A percentile compares a stretch with the other conserved stretches of the same genome.
Conservation (phyloP, 805 yeast species). For the Pichia scutulata region DNA sequence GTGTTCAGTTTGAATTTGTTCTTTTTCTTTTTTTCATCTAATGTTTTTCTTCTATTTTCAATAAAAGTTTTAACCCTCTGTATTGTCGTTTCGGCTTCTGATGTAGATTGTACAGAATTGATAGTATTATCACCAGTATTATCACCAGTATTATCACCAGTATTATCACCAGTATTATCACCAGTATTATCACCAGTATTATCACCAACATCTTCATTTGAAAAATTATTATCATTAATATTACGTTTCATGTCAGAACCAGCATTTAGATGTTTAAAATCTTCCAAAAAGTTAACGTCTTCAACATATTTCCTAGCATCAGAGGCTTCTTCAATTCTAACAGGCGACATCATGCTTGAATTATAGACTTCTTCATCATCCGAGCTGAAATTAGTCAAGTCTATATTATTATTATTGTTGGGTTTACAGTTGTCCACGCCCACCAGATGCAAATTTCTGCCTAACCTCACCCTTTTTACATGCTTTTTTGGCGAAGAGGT, state of each 20-base stretch:
- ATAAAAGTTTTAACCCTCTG: constrained; percentile 20
- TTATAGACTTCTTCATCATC: neutral
- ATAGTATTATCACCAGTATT: neutral
- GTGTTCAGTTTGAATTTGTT: neutral
- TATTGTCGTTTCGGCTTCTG: constrained; percentile 17
- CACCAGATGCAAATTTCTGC: neutral
- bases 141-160: neutral
- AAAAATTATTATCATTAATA: neutral
- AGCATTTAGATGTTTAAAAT: no score
- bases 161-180: neutral
- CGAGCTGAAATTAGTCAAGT: neutral
- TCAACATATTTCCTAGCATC: neutral
- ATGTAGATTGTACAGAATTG: neutral
- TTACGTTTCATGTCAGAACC: neutral
- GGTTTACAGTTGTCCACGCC: neutral
- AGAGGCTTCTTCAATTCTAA: neutral
- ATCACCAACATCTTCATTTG: neutral
- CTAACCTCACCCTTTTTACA: neutral
- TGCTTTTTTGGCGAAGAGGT: constrained; percentile 3
- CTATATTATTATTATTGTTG: neutral
- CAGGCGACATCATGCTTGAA: neutral
- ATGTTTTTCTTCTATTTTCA: constrained; percentile 7
- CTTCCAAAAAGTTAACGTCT: neutral
- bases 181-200: neutral
- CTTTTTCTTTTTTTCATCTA: neutral